Evolutionary conservation across 2,329 filamentous ascomycete genomes (phyloP).

Genomic region (Ciborinia camelliae): DNA sequence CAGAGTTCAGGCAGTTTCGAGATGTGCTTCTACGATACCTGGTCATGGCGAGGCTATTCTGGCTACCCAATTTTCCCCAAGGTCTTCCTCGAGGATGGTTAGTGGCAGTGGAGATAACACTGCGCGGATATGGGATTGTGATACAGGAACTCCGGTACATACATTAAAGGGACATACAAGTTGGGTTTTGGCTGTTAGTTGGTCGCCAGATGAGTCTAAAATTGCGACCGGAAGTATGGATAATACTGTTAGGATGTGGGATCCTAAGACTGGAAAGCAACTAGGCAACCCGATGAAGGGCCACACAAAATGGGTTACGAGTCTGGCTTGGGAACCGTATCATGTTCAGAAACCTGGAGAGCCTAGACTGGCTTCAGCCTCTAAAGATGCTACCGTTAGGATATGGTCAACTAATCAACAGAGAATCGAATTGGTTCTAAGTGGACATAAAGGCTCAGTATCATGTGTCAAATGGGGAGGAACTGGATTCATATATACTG

Average conservation of each 20-base stretch:
- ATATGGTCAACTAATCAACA: slow-evolving; percentile 82
- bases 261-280: slow-evolving; percentile 74
- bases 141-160: slow-evolving; percentile 83
- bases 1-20: slow-evolving; percentile 84
- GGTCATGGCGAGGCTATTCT: slow-evolving; percentile 92
- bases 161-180: slow-evolving; percentile 84
- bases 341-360: slow-evolving; percentile 73
- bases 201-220: slow-evolving; percentile 76
- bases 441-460: slow-evolving; percentile 84
- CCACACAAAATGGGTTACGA: slow-evolving; percentile 86
- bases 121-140: slow-evolving; percentile 89
- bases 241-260: slow-evolving; percentile 86
- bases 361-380: slow-evolving; percentile 78
- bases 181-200: slow-evolving; percentile 86
- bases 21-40: slow-evolving; percentile 82
- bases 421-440: slow-evolving; percentile 75
- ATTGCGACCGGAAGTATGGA: slow-evolving; percentile 93
- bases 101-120: slow-evolving; percentile 91
- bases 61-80: slow-evolving; percentile 79
- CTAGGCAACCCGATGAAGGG: slow-evolving; percentile 70
- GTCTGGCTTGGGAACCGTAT: slow-evolving; percentile 88
- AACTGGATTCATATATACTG: slow-evolving; percentile 77
- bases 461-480: slow-evolving; percentile 94
- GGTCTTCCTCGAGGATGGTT: slow-evolving; percentile 71
- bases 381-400: slow-evolving; percentile 83